A percentile compares a stretch with the other conserved stretches of the same genome.
These are phyloP conservation scores for Nicotiana obtusifolia DNA, from an alignment of 257 asterid species.

Conservation along the genomic window DNA sequence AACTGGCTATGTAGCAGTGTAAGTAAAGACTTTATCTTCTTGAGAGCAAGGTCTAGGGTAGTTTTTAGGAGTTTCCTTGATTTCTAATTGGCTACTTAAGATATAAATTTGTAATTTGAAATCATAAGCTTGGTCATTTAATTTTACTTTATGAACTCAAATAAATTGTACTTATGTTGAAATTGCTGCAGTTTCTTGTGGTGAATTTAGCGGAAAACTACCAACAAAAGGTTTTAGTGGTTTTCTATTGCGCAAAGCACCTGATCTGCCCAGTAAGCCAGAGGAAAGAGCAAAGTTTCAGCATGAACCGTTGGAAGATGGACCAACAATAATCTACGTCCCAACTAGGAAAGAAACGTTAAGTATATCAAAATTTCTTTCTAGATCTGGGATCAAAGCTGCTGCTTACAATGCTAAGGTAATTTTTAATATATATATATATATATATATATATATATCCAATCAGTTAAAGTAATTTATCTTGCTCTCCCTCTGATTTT, in stretches of 20 bases:
- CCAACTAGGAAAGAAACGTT: conserved; percentile 76
- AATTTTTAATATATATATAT: not conserved
- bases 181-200: conserved; percentile 53
- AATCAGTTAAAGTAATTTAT: not conserved
- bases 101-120: not conserved
- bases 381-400: conserved; percentile 53
- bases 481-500: not conserved
- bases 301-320: conserved; percentile 36
- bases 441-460: not conserved
- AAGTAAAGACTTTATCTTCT: not conserved
- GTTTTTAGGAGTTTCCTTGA: not conserved
- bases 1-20: not conserved
- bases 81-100: not conserved
- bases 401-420: conserved; percentile 89
- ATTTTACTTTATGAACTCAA: not conserved
- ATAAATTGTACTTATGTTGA: not conserved
- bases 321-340: conserved; percentile 62
- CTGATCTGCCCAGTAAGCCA: conserved; percentile 26
- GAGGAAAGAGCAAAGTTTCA: conserved; percentile 27
- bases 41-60: not conserved
- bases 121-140: not conserved
- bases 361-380: conserved; percentile 55
- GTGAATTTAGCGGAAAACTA: conserved; percentile 51
- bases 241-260: conserved; percentile 18
- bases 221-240: conserved; percentile 17